Conservation (phyloP, 345 rosid genomes). For the Ceriops zippeliana region DNA sequence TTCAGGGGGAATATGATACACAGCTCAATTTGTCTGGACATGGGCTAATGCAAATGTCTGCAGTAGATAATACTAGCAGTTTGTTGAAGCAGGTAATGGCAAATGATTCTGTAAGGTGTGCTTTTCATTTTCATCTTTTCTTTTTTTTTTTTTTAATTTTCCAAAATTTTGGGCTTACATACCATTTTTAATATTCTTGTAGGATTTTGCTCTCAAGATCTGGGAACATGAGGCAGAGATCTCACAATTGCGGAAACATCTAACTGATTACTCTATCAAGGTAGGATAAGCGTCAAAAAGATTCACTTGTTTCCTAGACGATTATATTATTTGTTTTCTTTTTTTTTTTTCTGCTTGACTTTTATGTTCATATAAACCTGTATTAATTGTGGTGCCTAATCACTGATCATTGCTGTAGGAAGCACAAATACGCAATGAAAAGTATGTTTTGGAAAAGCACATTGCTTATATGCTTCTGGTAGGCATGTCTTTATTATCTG, state of each 20-base stretch:
- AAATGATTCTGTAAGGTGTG: slow-evolving; percentile 17
- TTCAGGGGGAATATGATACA: slow-evolving; percentile 53
- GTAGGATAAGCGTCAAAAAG: slow-evolving; percentile 32
- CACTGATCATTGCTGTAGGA: slow-evolving; percentile 46
- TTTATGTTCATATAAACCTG: not conserved
- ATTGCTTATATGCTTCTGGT: slow-evolving; percentile 94
- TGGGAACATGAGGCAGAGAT: slow-evolving; percentile 85
- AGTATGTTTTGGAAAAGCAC: slow-evolving; percentile 77
- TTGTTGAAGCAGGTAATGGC: slow-evolving; percentile 76
- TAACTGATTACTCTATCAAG: slow-evolving; percentile 80
- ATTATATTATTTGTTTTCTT: not conserved
- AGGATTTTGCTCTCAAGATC: slow-evolving; percentile 62
- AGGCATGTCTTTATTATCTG: slow-evolving; percentile 24
- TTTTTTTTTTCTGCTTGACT: slow-evolving; percentile 3
- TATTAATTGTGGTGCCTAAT: slow-evolving; percentile 22
- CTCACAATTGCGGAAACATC: slow-evolving; percentile 65
- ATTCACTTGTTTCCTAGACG: not conserved
- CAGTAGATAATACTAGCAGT: slow-evolving; percentile 48
- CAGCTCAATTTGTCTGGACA: slow-evolving; percentile 44
- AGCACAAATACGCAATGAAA: slow-evolving; percentile 81
- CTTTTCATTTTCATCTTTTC: not conserved
- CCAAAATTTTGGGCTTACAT: not conserved
- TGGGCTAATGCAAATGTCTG: slow-evolving; percentile 64
- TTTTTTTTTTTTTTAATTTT: not conserved
- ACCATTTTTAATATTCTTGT: slow-evolving; percentile 16